Evolutionary conservation across 1,284 basidiomycete species (phyloP).

Genomic region (Lentinula novae-zelandiae): DNA sequence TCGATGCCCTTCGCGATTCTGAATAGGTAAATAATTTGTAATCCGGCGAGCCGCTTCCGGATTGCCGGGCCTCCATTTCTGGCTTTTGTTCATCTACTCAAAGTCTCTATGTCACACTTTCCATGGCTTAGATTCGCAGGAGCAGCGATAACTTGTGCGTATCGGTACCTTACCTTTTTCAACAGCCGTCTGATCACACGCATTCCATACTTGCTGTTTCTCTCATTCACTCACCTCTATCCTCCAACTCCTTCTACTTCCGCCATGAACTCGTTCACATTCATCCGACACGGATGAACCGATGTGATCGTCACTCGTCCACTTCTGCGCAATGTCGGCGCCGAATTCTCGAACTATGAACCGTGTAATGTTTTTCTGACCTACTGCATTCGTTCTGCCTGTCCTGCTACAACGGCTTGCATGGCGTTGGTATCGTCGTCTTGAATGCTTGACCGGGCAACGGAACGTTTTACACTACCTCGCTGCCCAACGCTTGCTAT

Average conservation of each 20-base stretch:
- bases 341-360: neutral
- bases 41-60: neutral
- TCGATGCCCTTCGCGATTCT: no score
- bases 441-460: neutral
- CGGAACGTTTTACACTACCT: neutral
- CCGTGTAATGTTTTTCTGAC: neutral
- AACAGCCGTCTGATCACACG: neutral
- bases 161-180: neutral
- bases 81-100: neutral
- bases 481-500: neutral
- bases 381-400: neutral
- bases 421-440: neutral
- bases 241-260: no score
- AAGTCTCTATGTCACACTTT: slow-evolving; percentile 28
- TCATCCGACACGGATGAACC: neutral
- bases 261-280: no score
- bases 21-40: neutral
- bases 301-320: neutral
- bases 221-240: no score
- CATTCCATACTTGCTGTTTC: neutral
- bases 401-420: neutral
- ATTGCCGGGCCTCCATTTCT: no score
- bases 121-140: slow-evolving; percentile 51
- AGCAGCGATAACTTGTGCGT: slow-evolving; percentile 45
- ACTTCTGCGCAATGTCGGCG: neutral